These are phyloP conservation scores for Abrus pulchellus DNA, from an alignment of 306 rosid genomes.

Conservation along the genomic window DNA sequence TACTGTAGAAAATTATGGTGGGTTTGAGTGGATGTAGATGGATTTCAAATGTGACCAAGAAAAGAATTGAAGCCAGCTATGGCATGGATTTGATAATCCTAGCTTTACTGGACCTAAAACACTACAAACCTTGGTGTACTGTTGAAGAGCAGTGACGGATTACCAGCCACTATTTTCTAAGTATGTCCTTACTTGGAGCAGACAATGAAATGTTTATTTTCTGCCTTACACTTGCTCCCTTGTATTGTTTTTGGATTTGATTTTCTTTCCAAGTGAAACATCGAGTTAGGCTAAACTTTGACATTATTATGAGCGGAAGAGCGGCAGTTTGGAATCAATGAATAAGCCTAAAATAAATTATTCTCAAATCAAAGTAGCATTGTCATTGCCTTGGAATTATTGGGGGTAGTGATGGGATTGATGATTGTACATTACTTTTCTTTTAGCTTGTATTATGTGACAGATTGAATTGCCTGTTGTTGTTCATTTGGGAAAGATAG, in stretches of 20 bases:
- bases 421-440: conserved; percentile 34
- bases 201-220: conserved; percentile 33
- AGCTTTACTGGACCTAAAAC: conserved; percentile 10
- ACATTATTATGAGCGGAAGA: conserved; percentile 27
- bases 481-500: conserved; percentile 36
- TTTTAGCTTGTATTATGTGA: conserved; percentile 35
- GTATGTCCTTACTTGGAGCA: conserved; percentile 29
- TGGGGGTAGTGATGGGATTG: conserved; percentile 52
- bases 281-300: conserved; percentile 42
- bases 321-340: conserved; percentile 39
- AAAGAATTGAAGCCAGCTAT: conserved; percentile 48
- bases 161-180: conserved; percentile 39
- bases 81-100: conserved; percentile 36
- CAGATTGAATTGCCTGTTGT: conserved; percentile 38
- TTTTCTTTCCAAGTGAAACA: conserved; percentile 46
- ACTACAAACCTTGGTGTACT: neutral
- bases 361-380: conserved; percentile 34
- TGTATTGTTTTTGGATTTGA: neutral
- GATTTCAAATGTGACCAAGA: conserved; percentile 24
- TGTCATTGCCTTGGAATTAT: conserved; percentile 45
- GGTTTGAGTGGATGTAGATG: conserved; percentile 30
- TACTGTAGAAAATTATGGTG: conserved; percentile 10
- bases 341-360: conserved; percentile 45
- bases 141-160: conserved; percentile 33
- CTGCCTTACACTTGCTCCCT: conserved; percentile 1